These are phyloP conservation scores for Penicilliopsis zonata DNA, from an alignment of 495 filamentous ascomycete genomes.

Conservation along the genomic window DNA sequence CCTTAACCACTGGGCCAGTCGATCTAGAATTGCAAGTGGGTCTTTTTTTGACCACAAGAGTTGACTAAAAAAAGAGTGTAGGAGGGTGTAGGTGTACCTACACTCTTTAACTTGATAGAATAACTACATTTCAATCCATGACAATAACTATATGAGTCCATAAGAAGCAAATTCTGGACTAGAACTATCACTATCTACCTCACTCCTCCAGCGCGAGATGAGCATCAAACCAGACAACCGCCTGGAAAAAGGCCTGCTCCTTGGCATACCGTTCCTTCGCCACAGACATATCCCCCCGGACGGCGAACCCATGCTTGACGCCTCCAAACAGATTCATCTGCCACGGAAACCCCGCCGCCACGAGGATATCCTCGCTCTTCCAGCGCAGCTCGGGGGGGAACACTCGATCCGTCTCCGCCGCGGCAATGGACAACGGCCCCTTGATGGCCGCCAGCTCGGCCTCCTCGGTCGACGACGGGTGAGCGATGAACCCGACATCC, in stretches of 20 bases:
- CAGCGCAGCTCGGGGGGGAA: constrained; percentile 55
- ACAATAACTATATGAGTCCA: too few species aligned
- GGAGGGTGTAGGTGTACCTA: too few species aligned
- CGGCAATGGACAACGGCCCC: constrained; percentile 58
- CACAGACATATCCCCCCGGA: constrained; percentile 45
- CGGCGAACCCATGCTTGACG: constrained; percentile 63
- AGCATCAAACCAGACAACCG: constrained; percentile 67
- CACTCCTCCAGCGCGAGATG: too few species aligned
- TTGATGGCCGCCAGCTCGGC: constrained; percentile 56
- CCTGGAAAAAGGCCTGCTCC: constrained; percentile 66
- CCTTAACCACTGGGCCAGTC: too few species aligned
- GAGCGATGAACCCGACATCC: constrained; percentile 56
- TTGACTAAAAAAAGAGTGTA: too few species aligned
- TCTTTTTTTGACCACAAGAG: too few species aligned
- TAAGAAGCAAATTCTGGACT: too few species aligned
- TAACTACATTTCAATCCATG: too few species aligned
- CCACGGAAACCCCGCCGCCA: constrained; percentile 46
- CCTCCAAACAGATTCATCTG: constrained; percentile 65
- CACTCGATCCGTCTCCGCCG: constrained; percentile 58
- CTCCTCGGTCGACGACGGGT: constrained; percentile 58
- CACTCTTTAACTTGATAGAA: too few species aligned
- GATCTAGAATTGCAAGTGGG: too few species aligned
- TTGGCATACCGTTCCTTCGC: constrained; percentile 51
- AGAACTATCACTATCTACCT: too few species aligned
- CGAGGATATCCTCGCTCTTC: constrained; percentile 40